Base-by-base conservation (phyloP, 495 filamentous ascomycete species). In the Evansstolkia leycettana region DNA sequence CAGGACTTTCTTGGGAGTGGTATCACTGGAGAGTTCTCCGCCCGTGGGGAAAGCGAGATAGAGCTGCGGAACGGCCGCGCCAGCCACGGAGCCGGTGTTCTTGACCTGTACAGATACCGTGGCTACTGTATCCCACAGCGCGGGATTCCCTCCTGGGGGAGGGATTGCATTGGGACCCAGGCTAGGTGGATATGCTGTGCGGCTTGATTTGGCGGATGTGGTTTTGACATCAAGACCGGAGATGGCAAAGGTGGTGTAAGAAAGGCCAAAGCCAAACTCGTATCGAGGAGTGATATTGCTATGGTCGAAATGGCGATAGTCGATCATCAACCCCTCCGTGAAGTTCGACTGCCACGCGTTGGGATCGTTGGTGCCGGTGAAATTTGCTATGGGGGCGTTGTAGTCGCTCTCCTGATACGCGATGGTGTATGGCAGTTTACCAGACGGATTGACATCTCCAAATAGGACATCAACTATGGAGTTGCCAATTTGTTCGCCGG, bases 241-340 rank as follows among this genome's bases (percentile, higher is more conserved):
- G 60, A 82, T 85, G 14, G 65, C 47, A 52, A 82, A 90, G n/a
- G 67, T 85, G 6, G 82, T 90, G 56, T 95, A 92, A 25, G 72
- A 76, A 2, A 90, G 67, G 0, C 84, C 84, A 38, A 75, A 88
- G 0, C 84, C 84, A 46, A 92, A 92, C 45, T 80, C 75, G 47
- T 71, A 89, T 5, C 77, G 73, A 0, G 84, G 84, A 2, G 57
- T 52, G 41, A 89, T 75, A 13, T 57, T 50, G 23, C 70, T 41
- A 8, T 67, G 64, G 46, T 84, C 78, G 55, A 82, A 85, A 52
- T 81, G 72, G 6, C 76, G 60, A 48, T 86, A 85, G 8, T 80
- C 80, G 42, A 86, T 73, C 54, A 74, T 82, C 23, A 84, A 54
- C 31, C 70, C 85, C 50, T 89, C 24, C 7, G 24, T 26, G 24